Conservation (phyloP, 257 asterid species). For the Gentiana straminea region DNA sequence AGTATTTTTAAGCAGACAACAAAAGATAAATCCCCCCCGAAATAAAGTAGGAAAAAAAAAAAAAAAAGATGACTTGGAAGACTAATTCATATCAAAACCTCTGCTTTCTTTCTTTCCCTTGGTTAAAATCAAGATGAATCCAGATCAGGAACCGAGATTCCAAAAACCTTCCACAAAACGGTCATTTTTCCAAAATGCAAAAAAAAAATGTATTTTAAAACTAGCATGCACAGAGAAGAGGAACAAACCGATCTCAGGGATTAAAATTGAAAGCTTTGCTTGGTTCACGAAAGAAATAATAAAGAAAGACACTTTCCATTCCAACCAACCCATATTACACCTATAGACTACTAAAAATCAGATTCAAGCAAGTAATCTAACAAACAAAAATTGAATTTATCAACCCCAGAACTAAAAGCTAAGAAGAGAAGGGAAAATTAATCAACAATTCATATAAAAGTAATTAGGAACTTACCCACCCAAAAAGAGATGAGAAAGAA, state of each 20-base stretch:
- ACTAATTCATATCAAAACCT: not conserved
- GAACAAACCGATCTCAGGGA: no score
- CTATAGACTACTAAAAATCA: not conserved
- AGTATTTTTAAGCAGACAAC: not conserved
- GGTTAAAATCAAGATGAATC: not conserved
- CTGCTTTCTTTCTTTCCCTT: not conserved
- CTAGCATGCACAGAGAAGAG: not conserved
- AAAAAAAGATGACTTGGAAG: not conserved
- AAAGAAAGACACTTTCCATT: not conserved
- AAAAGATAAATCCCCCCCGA: not conserved
- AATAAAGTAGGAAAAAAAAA: not conserved
- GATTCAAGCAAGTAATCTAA: not conserved
- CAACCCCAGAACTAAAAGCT: not conserved
- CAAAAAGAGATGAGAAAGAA: not conserved
- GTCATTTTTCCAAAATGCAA: not conserved
- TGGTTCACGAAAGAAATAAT: no score
- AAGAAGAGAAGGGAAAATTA: not conserved
- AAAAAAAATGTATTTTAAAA: not conserved
- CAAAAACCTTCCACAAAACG: not conserved
- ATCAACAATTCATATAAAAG: not conserved
- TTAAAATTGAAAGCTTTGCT: no score
- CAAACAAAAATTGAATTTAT: not conserved
- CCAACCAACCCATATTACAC: not conserved
- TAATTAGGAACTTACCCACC: conserved; percentile 10
- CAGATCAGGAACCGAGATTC: not conserved